A percentile compares a stretch with the other conserved stretches of the same genome.
Conservation (phyloP, 2,329 filamentous ascomycete genomes). For the Cladosporium sphaerospermum region DNA sequence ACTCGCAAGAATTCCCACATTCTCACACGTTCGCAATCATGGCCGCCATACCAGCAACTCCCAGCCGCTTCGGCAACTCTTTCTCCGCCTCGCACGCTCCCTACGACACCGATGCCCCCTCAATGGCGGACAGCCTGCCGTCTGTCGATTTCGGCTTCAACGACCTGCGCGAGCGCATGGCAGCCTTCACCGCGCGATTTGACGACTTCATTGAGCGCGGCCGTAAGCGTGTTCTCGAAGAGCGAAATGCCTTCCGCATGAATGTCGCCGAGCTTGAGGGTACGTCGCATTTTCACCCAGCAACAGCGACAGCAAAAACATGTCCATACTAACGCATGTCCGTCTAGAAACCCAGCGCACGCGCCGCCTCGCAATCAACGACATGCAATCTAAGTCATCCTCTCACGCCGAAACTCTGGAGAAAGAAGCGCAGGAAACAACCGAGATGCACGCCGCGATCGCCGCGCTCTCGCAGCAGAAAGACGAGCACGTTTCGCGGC, state of each 20-base stretch:
- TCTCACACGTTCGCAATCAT: constrained; percentile 15
- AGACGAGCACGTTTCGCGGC: constrained; percentile 48
- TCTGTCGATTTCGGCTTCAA: constrained; percentile 95
- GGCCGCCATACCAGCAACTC: constrained; percentile 30
- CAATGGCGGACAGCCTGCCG: constrained; percentile 72
- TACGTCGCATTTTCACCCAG: constrained; percentile 36
- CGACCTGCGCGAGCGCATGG: constrained; percentile 90
- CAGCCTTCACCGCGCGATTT: constrained; percentile 81
- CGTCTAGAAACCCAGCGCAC: constrained; percentile 4
- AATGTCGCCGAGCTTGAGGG: constrained; percentile 86
- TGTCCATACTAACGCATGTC: constrained; percentile 12
- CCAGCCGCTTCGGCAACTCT: constrained; percentile 61
- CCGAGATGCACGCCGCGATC: constrained; percentile 57
- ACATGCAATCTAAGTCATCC: constrained; percentile 54
- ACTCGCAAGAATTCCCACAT: not conserved
- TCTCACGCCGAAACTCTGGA: constrained; percentile 67
- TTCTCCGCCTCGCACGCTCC: constrained; percentile 57
- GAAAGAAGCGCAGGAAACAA: constrained; percentile 69
- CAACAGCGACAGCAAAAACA: not conserved
- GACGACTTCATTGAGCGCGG: constrained; percentile 92
- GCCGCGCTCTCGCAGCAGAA: constrained; percentile 50
- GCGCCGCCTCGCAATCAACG: not conserved
- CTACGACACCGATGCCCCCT: constrained; percentile 48
- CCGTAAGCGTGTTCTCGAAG: constrained; percentile 80
- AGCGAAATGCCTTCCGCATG: constrained; percentile 89